These are phyloP conservation scores for Fusarium marasasianum DNA, from an alignment of 2,329 filamentous ascomycete genomes.

Conservation along the genomic window DNA sequence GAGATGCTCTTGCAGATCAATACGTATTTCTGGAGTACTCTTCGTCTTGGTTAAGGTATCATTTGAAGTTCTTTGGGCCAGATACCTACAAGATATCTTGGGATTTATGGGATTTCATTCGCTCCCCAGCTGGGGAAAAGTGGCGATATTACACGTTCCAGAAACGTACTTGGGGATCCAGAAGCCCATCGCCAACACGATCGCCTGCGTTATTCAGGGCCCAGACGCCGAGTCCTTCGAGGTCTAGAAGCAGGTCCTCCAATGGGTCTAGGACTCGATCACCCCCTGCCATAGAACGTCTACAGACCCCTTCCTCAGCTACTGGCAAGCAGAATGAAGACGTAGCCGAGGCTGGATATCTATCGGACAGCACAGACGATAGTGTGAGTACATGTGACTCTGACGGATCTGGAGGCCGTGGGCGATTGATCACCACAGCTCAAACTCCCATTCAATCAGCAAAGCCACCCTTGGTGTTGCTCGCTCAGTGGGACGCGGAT, in stretches of 20 bases:
- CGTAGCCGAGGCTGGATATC: not conserved
- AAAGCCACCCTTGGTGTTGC: slow-evolving; percentile 25
- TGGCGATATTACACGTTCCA: slow-evolving; percentile 9
- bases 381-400: not conserved
- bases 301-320: too few species aligned
- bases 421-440: not conserved
- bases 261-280: not conserved
- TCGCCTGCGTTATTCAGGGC: not conserved
- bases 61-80: slow-evolving; percentile 19
- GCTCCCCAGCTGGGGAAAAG: slow-evolving; percentile 23
- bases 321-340: not conserved
- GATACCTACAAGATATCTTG: slow-evolving; percentile 1
- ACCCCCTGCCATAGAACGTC: not conserved
- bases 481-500: slow-evolving; percentile 30
- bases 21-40: slow-evolving; percentile 23
- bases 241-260: not conserved
- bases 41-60: slow-evolving; percentile 16
- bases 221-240: not conserved
- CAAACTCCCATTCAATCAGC: not conserved
- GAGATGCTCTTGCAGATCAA: not conserved
- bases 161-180: not conserved
- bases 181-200: not conserved
- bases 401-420: not conserved
- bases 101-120: slow-evolving; percentile 31
- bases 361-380: not conserved